Base-by-base conservation (phyloP, 192 early-diverging fungal species). In the Coemansia interrupta region DNA sequence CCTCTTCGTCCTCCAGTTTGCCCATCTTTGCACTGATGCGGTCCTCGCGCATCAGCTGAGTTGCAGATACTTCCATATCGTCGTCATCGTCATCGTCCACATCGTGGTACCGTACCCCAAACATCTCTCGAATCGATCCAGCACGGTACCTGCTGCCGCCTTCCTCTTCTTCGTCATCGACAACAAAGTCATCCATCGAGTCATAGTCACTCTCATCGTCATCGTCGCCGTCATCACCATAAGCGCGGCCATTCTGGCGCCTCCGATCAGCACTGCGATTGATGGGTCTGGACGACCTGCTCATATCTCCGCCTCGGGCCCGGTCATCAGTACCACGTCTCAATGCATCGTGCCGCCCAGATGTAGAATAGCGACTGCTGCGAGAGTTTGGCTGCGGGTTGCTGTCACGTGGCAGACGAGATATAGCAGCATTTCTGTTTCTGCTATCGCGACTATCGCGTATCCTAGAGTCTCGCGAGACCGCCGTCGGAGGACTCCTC, bases 181-280 rank as follows among this genome's bases (percentile, higher is more conserved):
- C 76, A 18, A 79, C 44, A 73, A 79, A 79, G 53, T 79, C 76
- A 26, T 79, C 76, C 66, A 79, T 19, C 15, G 76, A 79, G 50
- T 79, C 71, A 9, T 73, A 69, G 32, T 70, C 76, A 60, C 67
- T 70, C 38, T 65, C 70, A 4, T 64, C 70, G 8, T 64, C 65
- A 19, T 68, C 70, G 8, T 64, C 46, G 5, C 55, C 38, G 9
- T 52, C 28, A 13, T 42, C 20, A 11, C 26, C 39, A 15, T 42
- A 24, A 19, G 19, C 11, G 17, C 19, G 52, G 6, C 17, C 19
- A n/a, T 45, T n/a, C 17, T 18, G 43, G 43, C 6, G 19, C 10
- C 47, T 49, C 3, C 40, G 36, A 15, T 5, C 49, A 6, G 47
- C 44, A 49, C 45, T 19, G 18, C 29, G 15, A 13, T 18, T 38